phyloP scores from a whole-genome alignment of 2,329 filamentous ascomycete genomes.

The Phialophora macrospora region DNA sequence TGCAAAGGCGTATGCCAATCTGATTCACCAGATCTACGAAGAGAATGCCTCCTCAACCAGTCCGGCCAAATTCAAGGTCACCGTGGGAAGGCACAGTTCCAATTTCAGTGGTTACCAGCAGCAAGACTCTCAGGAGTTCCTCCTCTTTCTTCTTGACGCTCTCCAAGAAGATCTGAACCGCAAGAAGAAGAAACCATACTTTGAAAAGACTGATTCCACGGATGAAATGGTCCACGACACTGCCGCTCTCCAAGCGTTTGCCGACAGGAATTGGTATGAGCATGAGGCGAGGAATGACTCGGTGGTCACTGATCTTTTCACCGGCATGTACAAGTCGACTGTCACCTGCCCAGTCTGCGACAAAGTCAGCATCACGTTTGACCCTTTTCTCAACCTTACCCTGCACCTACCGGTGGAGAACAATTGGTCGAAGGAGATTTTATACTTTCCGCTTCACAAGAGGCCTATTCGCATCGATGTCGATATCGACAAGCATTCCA shows the following conservation, averaged over 20 bases:
- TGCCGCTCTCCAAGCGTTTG: conserved; percentile 79
- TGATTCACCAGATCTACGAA: conserved; percentile 79
- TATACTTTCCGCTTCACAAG: conserved; percentile 77
- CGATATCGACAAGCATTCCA: conserved; percentile 73
- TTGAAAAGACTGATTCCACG: conserved; percentile 95
- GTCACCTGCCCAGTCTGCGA: conserved; percentile 87
- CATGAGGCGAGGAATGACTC: conserved; percentile 93
- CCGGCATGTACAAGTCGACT: conserved; percentile 97
- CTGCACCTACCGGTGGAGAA: conserved; percentile 87
- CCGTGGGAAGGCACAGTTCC: conserved; percentile 78
- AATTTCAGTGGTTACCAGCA: conserved; percentile 94
- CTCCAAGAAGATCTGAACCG: conserved; percentile 94
- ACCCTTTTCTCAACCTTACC: conserved; percentile 94
- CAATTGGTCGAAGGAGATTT: conserved; percentile 74
- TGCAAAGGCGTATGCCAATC: conserved; percentile 77
- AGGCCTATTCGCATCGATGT: conserved; percentile 73
- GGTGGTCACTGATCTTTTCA: conserved; percentile 92
- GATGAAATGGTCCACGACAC: conserved; percentile 91
- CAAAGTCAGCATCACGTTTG: conserved; percentile 98
- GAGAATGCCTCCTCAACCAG: conserved; percentile 71
- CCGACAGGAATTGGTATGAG: conserved; percentile 86
- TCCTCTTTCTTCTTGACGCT: conserved; percentile 91
- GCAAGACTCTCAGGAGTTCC: conserved; percentile 95
- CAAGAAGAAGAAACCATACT: conserved; percentile 93
- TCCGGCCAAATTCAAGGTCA: conserved; percentile 80